Base-by-base conservation (phyloP, 2,329 filamentous ascomycete species). In the Coniella lustricola region DNA sequence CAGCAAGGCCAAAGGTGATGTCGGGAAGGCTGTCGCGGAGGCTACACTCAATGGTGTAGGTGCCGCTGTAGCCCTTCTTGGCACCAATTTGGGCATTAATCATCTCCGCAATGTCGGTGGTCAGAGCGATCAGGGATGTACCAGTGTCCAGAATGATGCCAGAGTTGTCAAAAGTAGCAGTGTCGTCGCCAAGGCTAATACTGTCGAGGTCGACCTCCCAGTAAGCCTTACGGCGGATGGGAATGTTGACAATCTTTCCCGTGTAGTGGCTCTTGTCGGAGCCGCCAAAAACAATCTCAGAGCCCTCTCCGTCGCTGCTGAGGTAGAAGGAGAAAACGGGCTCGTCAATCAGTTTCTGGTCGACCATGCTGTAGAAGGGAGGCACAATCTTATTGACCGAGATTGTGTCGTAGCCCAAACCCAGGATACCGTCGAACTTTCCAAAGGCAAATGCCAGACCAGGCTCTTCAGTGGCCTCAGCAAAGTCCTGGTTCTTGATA, bases 151-250 rank as follows among this genome's bases (percentile, higher is more conserved):
- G 87, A 57, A 98, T 96, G 61, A 90, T 88, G 72, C 93, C 94
- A 51, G 90, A 96, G 76, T 88, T 82, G 57, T 97, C 91, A 56
- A 97, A 83, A 68, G 95, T 86, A 53, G 90, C 90, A 57, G 81
- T 84, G 64, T 87, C 81, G 46, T 90, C 79, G 60, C 93, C 94
- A 56, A 96, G 89, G 48, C 85, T 82, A 71, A 98, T 93, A 56
- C 89, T 78, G 62, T 97, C 85, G 54, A 98, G 83, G 62, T 97
- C 90, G 48, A 98, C 91, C 79, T 98, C 93, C 93, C 93, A 98
- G 81, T 98, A 98, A 43, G 93, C 93, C 85, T 97, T 97, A 67
- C 93, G 88, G 69, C 93, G 88, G 59, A 98, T 81, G 48, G 93
- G 93, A 59, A 98, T 89, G 69, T 90, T 94, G 66, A 84, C 87